These are phyloP conservation scores for Blastobotrys buckinghamii DNA, from an alignment of 1,139 yeast genomes.

Conservation along the genomic window DNA sequence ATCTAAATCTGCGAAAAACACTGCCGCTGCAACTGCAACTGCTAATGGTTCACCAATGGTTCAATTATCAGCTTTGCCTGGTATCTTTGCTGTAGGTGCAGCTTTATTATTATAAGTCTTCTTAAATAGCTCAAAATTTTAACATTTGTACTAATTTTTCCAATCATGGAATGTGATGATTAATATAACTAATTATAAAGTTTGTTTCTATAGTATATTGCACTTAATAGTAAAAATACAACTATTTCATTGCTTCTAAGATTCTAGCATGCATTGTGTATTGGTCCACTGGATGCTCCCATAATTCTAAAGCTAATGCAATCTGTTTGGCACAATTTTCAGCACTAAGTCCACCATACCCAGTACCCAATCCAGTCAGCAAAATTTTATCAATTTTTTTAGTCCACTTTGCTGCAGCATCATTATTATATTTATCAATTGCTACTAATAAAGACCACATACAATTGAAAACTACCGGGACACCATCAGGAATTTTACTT, in stretches of 20 bases:
- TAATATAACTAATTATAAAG: too few relatives aligned
- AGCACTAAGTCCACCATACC: conserved; percentile 41
- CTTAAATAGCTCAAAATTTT: too few relatives aligned
- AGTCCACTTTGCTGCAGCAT: conserved; percentile 15
- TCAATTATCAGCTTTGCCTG: background rate
- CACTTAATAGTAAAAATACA: background rate
- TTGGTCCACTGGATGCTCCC: background rate
- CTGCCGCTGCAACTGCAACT: too few relatives aligned
- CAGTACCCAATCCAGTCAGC: conserved; percentile 48
- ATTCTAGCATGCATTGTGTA: background rate
- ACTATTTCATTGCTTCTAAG: background rate
- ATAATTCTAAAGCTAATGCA: background rate
- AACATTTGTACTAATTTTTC: too few relatives aligned
- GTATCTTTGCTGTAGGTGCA: background rate
- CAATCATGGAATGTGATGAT: background rate
- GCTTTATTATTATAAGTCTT: background rate
- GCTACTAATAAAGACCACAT: conserved; percentile 40
- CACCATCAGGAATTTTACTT: conserved; percentile 13
- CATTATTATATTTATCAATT: conserved; percentile 23
- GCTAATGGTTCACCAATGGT: too few relatives aligned
- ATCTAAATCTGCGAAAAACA: too few relatives aligned
- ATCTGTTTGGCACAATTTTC: conserved; percentile 13
- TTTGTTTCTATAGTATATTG: too few relatives aligned
- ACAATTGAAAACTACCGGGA: conserved; percentile 39
- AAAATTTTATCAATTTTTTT: conserved; percentile 30